Evolutionary conservation across 2,329 filamentous ascomycete genomes (phyloP), one percentile per base, ranked within the genome.

Genomic region (Aspergillus fructus): DNA sequence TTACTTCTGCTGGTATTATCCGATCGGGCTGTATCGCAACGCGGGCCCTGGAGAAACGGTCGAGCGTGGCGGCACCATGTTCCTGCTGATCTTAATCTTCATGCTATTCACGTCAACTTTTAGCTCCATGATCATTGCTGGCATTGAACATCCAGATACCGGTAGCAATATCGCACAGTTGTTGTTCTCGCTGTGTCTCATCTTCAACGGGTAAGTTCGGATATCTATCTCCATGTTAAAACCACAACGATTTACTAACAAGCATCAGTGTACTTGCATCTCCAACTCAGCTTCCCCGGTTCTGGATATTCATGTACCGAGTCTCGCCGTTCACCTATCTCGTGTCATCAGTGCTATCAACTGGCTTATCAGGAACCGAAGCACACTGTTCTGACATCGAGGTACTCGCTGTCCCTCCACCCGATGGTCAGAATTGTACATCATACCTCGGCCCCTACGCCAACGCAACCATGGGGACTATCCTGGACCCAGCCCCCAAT

Each of bases 281-380:
- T 0, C 83, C 86, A 0, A 59, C 67, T 3, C 78, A 80, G 0
- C 78, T 91, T 1, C 88, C 89, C 0, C 80, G 84, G 0, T 91
- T 91, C 76, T 92, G 89, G 89, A 85, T 85, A 59, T 91, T 90
- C 76, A 91, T 91, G 88, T 89, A 90, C 71, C 81, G 84, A 24
- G 78, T 85, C 11, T 85, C 82, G 0, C 87, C 86, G 0, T 86
- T 89, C 58, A 89, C 85, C 0, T 90, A 90, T 53, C 73, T 79
- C 4, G 76, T 80, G 4, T 73, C 74, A n/a, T 68, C 74, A 2
- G 70, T 80, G 15, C 59, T 75, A 8, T 69, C 73, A 0, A 71
- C 69, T 0, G 74, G 75, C 1, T 47, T 76, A 1, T 58, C 69
- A 0, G 67, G 67, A 3, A 64, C 68, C 3, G 55, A 60, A 0